Percentiles rank a stretch among this genome's conserved stretches.
These are phyloP conservation scores for Naganishia friedmannii DNA, from an alignment of 768 basidiomycete genomes.

Conservation along the genomic window DNA sequence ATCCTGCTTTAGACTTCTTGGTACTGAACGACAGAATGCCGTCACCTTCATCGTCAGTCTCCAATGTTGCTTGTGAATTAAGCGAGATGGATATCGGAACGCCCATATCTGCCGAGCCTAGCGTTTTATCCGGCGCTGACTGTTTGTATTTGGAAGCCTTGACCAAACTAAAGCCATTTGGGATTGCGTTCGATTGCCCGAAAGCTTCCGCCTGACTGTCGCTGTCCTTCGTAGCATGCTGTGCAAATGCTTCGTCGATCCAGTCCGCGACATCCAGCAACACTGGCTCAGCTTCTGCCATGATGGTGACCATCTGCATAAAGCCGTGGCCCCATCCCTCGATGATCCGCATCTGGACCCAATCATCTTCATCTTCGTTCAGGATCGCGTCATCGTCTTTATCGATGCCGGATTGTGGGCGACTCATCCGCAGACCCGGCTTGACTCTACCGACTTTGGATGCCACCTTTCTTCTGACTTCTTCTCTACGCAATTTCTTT, in stretches of 20 bases:
- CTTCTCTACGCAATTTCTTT: conserved; percentile 74
- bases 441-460: conserved; percentile 65
- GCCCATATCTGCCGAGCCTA: conserved; percentile 45
- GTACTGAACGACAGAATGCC: conserved; percentile 73
- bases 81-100: conserved; percentile 16
- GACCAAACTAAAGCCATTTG: conserved; percentile 34
- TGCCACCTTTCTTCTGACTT: conserved; percentile 64
- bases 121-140: conserved; percentile 36
- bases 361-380: conserved; percentile 79
- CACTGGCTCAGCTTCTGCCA: conserved; percentile 74
- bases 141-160: conserved; percentile 44
- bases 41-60: conserved; percentile 57
- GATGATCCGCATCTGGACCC: conserved; percentile 90
- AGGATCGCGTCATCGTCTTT: conserved; percentile 49
- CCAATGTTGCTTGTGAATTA: not conserved
- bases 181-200: not conserved
- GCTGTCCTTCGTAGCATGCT: conserved; percentile 34
- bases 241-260: conserved; percentile 75
- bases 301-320: conserved; percentile 85
- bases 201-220: not conserved
- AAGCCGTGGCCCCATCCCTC: conserved; percentile 97
- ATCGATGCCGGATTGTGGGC: conserved; percentile 37
- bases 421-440: conserved; percentile 65
- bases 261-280: conserved; percentile 83
- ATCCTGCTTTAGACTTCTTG: conserved; percentile 53